Conservation (phyloP, 352 stramenopile species). For the Phytophthora macrochlamydospora region DNA sequence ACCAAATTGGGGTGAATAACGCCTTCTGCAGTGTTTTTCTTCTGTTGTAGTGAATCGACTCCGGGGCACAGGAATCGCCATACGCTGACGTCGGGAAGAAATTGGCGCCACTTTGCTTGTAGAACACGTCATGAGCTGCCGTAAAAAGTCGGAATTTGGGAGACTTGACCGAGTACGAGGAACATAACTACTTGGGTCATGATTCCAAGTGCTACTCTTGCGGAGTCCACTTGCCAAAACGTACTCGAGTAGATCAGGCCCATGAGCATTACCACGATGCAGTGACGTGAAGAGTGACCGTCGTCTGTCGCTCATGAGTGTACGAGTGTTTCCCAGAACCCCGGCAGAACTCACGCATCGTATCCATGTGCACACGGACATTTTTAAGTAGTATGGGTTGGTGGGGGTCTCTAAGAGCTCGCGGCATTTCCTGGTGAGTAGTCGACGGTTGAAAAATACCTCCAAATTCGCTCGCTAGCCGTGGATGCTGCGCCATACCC, state of each 20-base stretch:
- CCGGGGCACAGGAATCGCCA: neutral
- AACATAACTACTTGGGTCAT: neutral
- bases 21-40: too few relatives aligned
- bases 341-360: neutral
- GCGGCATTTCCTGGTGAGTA: neutral
- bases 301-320: neutral
- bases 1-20: too few relatives aligned
- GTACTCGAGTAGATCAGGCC: neutral
- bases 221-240: neutral
- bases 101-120: neutral
- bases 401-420: neutral
- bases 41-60: too few relatives aligned
- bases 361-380: neutral
- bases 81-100: neutral
- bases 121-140: neutral
- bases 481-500: neutral
- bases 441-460: neutral
- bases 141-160: neutral
- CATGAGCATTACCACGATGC: neutral
- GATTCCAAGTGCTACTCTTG: neutral
- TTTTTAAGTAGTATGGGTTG: neutral
- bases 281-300: neutral
- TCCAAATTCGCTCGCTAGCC: neutral
- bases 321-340: neutral
- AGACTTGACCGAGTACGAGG: neutral